Evolutionary conservation across 495 filamentous ascomycete genomes (phyloP).

Genomic region (Darksidea phi): DNA sequence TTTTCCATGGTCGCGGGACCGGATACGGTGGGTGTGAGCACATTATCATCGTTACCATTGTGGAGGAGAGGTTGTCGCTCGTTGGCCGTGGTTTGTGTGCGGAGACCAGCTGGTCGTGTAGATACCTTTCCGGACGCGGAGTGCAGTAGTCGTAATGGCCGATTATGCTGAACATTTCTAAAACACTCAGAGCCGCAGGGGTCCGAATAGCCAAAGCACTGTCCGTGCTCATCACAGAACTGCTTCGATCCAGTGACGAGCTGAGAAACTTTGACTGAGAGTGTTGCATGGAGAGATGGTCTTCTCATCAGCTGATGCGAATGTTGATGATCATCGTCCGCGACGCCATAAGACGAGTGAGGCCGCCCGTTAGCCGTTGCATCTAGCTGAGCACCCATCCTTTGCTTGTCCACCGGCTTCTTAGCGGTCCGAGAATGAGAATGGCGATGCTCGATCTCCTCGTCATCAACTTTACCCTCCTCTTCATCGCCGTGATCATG

Average conservation of each 20-base stretch:
- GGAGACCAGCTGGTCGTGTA: conserved; percentile 22
- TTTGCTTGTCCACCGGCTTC: conserved; percentile 9
- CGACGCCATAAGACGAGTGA: conserved; percentile 14
- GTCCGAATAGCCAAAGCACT: conserved; percentile 81
- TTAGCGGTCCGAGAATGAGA: background rate
- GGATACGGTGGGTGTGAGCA: conserved; percentile 22
- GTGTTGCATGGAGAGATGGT: conserved; percentile 44
- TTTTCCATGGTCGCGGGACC: conserved; percentile 9
- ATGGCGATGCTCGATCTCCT: conserved; percentile 18
- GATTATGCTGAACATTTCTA: conserved; percentile 45
- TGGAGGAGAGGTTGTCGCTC: conserved; percentile 41
- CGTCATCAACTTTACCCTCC: conserved; percentile 16
- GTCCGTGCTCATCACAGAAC: conserved; percentile 67
- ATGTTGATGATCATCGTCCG: conserved; percentile 15
- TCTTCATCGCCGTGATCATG: conserved; percentile 67
- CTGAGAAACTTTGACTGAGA: conserved; percentile 13
- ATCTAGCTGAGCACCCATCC: background rate
- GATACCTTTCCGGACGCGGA: conserved; percentile 6
- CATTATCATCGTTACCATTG: conserved; percentile 33
- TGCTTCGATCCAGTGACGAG: conserved; percentile 28
- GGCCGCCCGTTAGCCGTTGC: conserved; percentile 14
- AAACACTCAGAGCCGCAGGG: conserved; percentile 83
- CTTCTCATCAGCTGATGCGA: conserved; percentile 17
- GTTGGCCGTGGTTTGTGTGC: conserved; percentile 23
- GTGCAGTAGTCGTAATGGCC: conserved; percentile 14